Conservation (phyloP, 2,329 filamentous ascomycete species). For the Diplodia corticola region DNA sequence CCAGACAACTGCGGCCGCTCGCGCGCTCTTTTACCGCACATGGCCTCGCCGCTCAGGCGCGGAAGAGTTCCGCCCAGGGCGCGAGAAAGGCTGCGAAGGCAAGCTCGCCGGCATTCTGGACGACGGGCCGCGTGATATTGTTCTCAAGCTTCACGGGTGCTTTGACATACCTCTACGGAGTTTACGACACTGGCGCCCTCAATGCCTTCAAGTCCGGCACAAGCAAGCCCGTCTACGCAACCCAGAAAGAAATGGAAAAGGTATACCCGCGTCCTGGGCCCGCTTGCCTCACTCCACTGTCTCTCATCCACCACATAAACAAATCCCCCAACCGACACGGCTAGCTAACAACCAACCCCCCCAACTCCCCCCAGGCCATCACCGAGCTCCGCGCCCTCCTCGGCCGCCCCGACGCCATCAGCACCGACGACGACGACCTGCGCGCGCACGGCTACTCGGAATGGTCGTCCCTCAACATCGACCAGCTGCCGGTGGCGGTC, state of each 20-base stretch:
- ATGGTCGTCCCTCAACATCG: slow-evolving; percentile 68
- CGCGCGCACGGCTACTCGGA: slow-evolving; percentile 67
- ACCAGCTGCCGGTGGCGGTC: slow-evolving; percentile 63
- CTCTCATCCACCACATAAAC: neutral
- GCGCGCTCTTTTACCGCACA: slow-evolving; percentile 31
- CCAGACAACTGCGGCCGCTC: slow-evolving; percentile 26
- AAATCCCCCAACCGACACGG: neutral
- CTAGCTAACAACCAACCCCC: neutral
- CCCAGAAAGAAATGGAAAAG: slow-evolving; percentile 52
- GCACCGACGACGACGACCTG: slow-evolving; percentile 64
- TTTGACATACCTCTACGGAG: slow-evolving; percentile 54
- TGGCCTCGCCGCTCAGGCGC: slow-evolving; percentile 32
- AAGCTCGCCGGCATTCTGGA: slow-evolving; percentile 46
- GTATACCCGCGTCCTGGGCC: slow-evolving; percentile 34
- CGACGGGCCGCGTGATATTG: slow-evolving; percentile 49
- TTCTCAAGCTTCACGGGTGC: slow-evolving; percentile 53
- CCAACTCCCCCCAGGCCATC: slow-evolving; percentile 57
- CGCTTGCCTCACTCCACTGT: neutral
- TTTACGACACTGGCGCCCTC: slow-evolving; percentile 41
- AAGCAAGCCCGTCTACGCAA: slow-evolving; percentile 48
- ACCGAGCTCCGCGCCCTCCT: slow-evolving; percentile 53
- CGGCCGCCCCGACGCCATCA: slow-evolving; percentile 62
- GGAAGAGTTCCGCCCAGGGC: slow-evolving; percentile 32
- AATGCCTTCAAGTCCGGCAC: slow-evolving; percentile 33
- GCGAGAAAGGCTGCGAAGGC: slow-evolving; percentile 27